Evolutionary conservation across 108 stramenopile genomes (phyloP), one percentile per base, ranked within the genome.

Genomic region (Asterionellopsis glacialis): DNA sequence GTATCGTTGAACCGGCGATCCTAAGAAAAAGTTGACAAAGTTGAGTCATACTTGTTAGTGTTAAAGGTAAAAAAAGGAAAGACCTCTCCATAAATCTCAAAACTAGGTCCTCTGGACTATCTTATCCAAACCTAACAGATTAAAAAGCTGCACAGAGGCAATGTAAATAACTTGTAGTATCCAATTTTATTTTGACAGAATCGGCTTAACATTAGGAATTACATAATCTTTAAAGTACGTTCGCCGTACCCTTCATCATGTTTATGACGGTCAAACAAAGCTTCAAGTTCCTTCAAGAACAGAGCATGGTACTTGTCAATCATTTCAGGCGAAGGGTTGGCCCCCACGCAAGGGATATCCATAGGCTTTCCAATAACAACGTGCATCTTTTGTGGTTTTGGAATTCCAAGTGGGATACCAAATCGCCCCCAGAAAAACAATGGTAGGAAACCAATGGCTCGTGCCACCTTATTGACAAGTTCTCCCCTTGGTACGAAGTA

Each of bases 241-340:
- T 70, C 74, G 0, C 74, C 74, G 33, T 65, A 76, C 9, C 74
- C 74, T 41, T 61, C 15, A 28, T 14, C 33, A 19, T 60, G n/a
- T 63, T 85, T 85, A 65, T 76, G 69, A 0, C 58, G 45, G 45
- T 85, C 76, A 57, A 85, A 85, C 28, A 85, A 72, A 3, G 43
- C 38, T 11, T 28, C 28, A n/a, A 85, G 51, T 18, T 75, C 84
- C 27, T 61, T 33, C 40, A 64, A 63, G 50, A 80, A 85, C 14
- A 60, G 24, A 6, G 64, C 40, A 61, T 85, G 84, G 1, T 64
- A 59, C 16, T 26, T 49, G 21, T 61, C 23, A 9, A 61, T 11
- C 9, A 23, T 15, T 49, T 47, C 45, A 21, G 60, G 54, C 11
- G 28, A 27, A 49, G 15, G 13, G 22, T 56, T 16, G 13, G 53